Evolutionary conservation across 2,329 filamentous ascomycete genomes (phyloP), one percentile per base, ranked within the genome.

Genomic region (Colletotrichum zoysiae): DNA sequence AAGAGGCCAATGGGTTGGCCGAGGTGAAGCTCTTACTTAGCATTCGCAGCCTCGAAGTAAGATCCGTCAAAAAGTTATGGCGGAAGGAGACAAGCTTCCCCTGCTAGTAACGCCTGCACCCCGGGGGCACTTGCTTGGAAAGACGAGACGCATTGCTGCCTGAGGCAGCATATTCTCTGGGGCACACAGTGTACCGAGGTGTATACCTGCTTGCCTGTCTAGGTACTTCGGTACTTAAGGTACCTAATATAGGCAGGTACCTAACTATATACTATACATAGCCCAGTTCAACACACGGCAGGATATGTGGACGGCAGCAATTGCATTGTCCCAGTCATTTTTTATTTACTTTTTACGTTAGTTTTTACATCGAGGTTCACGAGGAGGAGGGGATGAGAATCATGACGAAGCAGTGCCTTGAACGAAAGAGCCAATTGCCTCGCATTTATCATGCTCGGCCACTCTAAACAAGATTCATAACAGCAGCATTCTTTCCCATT

Each of bases 1-100:
- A 18, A 18, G 44, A 35, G 50, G 38, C 14, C 61, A 56, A 56
- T 64, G 48, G 38, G 48, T 50, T 26, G 50, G 48, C 30, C n/a
- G 20, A 35, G 48, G 42, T 61, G 48, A 65, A 30, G 38, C 18
- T 58, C 40, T 40, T 46, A 23, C 23, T 7, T 55, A 46, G 9
- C 33, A 30, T 50, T 46, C 57, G 61, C 38, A 67, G 67, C 42
- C 67, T 73, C 35, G 61, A 62, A 30, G 69, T 35, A 40, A 61
- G 61, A 58, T 62, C 67, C 67, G 67, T 57, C 56, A 53, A 73
- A 73, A 71, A 70, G 70, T 73, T 70, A 67, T 50, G 44, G 56
- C 42, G 23, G 51, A 58, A 71, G 53, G 44, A 51, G 56, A 50
- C 67, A 68, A 73, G 67, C 70, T 71, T 62, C 67, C 70, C 70